Base-by-base conservation (phyloP, 192 early-diverging fungal genomes). In the Geosiphon pyriformis region DNA sequence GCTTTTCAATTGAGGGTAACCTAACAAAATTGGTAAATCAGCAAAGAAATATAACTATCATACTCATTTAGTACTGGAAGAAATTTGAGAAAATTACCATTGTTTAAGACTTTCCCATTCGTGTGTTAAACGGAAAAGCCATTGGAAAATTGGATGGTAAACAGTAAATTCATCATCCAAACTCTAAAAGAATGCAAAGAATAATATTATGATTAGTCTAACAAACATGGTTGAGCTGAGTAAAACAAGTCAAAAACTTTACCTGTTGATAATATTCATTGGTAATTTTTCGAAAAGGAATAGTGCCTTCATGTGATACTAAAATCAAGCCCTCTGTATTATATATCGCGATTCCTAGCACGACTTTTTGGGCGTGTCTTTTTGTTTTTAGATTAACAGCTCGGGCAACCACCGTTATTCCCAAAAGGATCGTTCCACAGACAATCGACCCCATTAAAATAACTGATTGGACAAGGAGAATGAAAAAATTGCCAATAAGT, bases 241-340 rank as follows among this genome's bases (percentile, higher is more conserved):
- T 63, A 23, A 35, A 20, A 18, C 1, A 3, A 59, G 23, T 17
- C 35, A 15, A 47, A 67, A 33, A 72, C 56, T 69, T n/a, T 66
- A 72, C 70, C 12, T 69, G 46, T 46, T 63, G 37, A 47, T 62
- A 20, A 25, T 63, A 35, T 17, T 75, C 51, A 0, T 34, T 47
- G n/a, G 57, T 46, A 23, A 78, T 72, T 58, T 78, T 74, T 31
- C 55, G 67, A 27, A 66, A 66, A 2, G 77, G 77, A 12, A 78
- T 46, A 30, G 60, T 51, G 34, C 77, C 77, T 67, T 72, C 74
- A 42, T 61, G 63, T 52, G 67, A 66, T 0, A 78, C 77, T 1
- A 78, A 59, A 17, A 78, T 68, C 48, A 55, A 52, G 18, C 71
- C 74, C 18, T 63, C 18, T 7, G 46, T 29, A 65, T 78, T 69